Conservation (phyloP, 352 stramenopile species). For the Phytophthora syringae region DNA sequence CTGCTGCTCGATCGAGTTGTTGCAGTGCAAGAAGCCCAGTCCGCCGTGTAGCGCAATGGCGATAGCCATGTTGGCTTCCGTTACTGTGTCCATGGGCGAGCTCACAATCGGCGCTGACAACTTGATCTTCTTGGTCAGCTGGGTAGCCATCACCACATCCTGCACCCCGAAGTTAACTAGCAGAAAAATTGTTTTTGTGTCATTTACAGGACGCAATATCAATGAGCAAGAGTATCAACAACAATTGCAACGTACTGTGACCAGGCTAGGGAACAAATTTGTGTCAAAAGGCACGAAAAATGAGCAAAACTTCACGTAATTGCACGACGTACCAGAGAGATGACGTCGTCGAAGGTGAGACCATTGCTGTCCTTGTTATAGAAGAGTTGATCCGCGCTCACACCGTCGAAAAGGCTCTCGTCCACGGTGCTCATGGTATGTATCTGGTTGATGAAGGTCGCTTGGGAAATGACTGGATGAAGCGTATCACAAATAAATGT, state of each 20-base stretch:
- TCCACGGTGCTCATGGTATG: conserved; percentile 31
- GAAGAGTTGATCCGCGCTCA: conserved; percentile 79
- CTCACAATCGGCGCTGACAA: conserved; percentile 95
- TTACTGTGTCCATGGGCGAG: conserved; percentile 99
- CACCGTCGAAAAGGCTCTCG: conserved; percentile 63
- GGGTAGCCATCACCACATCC: conserved; percentile 93
- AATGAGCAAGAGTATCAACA: background rate
- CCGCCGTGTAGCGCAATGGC: conserved; percentile 97
- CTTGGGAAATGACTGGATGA: conserved; percentile 15
- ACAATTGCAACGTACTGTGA: conserved; percentile 57
- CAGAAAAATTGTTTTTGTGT: background rate
- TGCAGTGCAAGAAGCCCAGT: conserved; percentile 99
- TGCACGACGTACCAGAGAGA: conserved; percentile 65
- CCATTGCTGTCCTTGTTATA: conserved; percentile 68
- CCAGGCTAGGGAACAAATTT: conserved; percentile 43
- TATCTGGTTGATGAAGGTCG: conserved; percentile 1
- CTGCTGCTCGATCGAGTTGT: conserved; percentile 96
- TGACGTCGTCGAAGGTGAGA: conserved; percentile 89
- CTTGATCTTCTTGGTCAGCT: conserved; percentile 92
- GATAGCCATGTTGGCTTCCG: conserved; percentile 98
- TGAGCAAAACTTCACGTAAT: conserved; percentile 18
- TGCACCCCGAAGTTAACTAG: conserved; percentile 94
- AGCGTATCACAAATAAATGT: conserved; percentile 20
- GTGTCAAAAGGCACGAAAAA: conserved; percentile 7
- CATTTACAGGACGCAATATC: background rate